These are phyloP conservation scores for Apiospora pterosperma DNA, from an alignment of 2,329 filamentous ascomycete species.

Conservation along the genomic window DNA sequence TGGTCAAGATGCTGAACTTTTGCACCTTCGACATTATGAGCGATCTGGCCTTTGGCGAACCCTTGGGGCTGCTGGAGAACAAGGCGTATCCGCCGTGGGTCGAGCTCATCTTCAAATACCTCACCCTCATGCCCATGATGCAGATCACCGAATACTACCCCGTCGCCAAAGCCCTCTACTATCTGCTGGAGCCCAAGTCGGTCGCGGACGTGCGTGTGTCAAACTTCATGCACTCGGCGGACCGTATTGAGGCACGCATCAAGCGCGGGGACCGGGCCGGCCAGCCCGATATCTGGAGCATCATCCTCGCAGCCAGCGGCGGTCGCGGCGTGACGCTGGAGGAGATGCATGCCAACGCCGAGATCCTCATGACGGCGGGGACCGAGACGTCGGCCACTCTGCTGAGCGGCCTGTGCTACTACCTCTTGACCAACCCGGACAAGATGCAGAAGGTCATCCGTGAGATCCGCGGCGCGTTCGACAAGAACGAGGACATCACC, in stretches of 20 bases:
- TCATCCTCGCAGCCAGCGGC: constrained; percentile 14
- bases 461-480: not conserved
- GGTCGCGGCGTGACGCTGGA: constrained; percentile 7
- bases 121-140: constrained; percentile 18
- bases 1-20: constrained; percentile 21
- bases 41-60: constrained; percentile 39
- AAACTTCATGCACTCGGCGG: constrained; percentile 18
- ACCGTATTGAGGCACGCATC: constrained; percentile 25
- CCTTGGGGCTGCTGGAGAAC: constrained; percentile 30
- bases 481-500: not conserved
- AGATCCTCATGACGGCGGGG: constrained; percentile 7
- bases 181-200: constrained; percentile 19
- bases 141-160: constrained; percentile 23
- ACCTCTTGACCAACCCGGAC: constrained; percentile 3
- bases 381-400: constrained; percentile 21
- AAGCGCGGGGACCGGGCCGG: constrained; percentile 14
- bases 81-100: constrained; percentile 19
- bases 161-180: constrained; percentile 15
- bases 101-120: constrained; percentile 10
- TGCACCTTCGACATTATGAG: constrained; percentile 34
- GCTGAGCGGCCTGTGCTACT: not conserved
- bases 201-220: constrained; percentile 15
- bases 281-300: constrained; percentile 23
- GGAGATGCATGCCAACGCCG: constrained; percentile 8
- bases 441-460: not conserved